A percentile compares a stretch with the other conserved stretches of the same genome.
phyloP scores from a whole-genome alignment of 768 basidiomycete species.

The Postia placenta region DNA sequence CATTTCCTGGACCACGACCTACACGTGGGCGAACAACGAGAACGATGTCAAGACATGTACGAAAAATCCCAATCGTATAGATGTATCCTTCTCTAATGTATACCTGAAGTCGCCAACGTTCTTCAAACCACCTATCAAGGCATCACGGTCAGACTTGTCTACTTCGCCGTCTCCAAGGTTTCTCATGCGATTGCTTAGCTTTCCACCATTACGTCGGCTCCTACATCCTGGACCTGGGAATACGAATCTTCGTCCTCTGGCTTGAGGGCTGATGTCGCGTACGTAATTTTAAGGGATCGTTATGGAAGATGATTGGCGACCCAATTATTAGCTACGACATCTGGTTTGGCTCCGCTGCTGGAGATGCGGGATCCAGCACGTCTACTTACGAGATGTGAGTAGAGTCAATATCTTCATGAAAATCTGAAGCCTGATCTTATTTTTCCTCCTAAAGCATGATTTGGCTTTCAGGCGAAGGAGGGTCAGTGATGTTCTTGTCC shows the following conservation, averaged over 20 bases:
- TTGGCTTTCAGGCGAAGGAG: slow-evolving; percentile 52
- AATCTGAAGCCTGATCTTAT: not conserved
- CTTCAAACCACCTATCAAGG: not conserved
- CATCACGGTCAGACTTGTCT: not conserved
- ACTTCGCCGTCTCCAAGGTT: too few relatives aligned
- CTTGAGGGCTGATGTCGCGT: slow-evolving; percentile 52
- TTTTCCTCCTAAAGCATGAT: slow-evolving; percentile 45
- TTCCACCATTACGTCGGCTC: slow-evolving; percentile 34
- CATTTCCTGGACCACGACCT: slow-evolving; percentile 49
- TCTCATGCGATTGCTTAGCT: slow-evolving; percentile 26
- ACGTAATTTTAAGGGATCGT: too few relatives aligned
- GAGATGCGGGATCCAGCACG: slow-evolving; percentile 38
- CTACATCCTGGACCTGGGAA: slow-evolving; percentile 46
- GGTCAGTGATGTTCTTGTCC: slow-evolving; percentile 28
- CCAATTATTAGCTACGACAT: slow-evolving; percentile 51
- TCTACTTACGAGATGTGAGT: slow-evolving; percentile 50
- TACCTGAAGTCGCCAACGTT: not conserved
- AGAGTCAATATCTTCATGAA: not conserved
- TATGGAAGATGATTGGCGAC: too few relatives aligned
- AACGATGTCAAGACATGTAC: slow-evolving; percentile 54
- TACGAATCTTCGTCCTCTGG: slow-evolving; percentile 38
- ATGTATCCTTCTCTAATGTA: not conserved
- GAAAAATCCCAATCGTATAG: slow-evolving; percentile 9
- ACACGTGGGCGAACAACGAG: slow-evolving; percentile 43
- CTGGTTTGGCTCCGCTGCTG: slow-evolving; percentile 41